Conservation (phyloP, 1,284 basidiomycete species). For the Leccinum proximum region DNA sequence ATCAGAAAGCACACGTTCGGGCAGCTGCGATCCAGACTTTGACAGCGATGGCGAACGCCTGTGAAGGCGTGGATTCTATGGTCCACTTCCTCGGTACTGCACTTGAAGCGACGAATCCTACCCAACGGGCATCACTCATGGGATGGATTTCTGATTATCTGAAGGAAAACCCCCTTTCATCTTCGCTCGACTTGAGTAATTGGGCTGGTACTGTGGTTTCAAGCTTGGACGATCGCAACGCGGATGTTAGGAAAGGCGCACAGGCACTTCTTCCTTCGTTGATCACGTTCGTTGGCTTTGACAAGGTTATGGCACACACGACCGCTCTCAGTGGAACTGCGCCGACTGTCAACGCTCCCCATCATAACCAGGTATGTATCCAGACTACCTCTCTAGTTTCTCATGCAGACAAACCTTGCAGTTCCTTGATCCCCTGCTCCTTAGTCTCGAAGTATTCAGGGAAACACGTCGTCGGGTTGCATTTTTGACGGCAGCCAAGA, state of each 20-base stretch:
- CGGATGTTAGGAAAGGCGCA: conserved; percentile 91
- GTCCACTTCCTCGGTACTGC: conserved; percentile 75
- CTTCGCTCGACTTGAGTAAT: conserved; percentile 70
- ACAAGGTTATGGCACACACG: conserved; percentile 86
- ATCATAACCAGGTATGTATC: conserved; percentile 84
- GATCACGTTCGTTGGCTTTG: conserved; percentile 78
- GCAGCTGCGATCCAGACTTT: conserved; percentile 78
- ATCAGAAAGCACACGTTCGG: conserved; percentile 91
- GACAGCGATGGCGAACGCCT: conserved; percentile 82
- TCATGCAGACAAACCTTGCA: conserved; percentile 32
- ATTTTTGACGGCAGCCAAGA: conserved; percentile 94
- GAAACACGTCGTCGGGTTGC: conserved; percentile 85
- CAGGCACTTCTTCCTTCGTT: conserved; percentile 80
- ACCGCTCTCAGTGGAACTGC: conserved; percentile 46
- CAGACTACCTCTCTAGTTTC: conserved; percentile 5
- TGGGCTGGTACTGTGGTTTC: conserved; percentile 74
- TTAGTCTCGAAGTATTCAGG: conserved; percentile 86
- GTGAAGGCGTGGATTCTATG: conserved; percentile 84
- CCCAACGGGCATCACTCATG: conserved; percentile 83
- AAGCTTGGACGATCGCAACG: conserved; percentile 90
- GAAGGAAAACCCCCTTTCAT: conserved; percentile 55
- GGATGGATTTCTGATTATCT: conserved; percentile 87
- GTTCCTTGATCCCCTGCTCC: conserved; percentile 94
- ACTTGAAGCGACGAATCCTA: conserved; percentile 86
- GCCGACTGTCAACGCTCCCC: conserved; percentile 38